Conservation (phyloP, 305 asterid species). For the Galium porrigens region DNA sequence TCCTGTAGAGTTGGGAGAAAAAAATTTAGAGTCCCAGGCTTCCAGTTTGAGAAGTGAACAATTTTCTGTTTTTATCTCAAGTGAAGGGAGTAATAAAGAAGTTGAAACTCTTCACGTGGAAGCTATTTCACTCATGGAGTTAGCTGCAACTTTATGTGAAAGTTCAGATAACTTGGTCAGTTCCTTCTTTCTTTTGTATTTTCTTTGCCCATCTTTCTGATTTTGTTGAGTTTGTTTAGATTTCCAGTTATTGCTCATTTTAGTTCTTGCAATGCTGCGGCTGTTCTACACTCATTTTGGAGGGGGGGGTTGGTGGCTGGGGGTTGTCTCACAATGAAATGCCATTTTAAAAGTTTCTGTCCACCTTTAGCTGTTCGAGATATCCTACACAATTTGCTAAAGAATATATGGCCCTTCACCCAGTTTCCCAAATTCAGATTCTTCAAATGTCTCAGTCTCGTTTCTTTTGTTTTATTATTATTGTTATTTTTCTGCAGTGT, state of each 20-base stretch:
- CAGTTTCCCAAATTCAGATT: background rate
- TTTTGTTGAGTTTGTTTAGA: background rate
- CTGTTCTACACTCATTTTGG: background rate
- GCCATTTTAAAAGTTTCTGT: too few relatives aligned
- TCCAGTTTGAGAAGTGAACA: constrained; percentile 24
- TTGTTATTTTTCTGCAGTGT: background rate
- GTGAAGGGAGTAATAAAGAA: constrained; percentile 24
- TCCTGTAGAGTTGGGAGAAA: constrained; percentile 37
- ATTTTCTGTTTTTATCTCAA: constrained; percentile 26
- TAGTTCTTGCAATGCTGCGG: background rate
- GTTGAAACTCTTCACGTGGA: constrained; percentile 54
- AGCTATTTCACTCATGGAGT: constrained; percentile 64
- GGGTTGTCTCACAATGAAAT: too few relatives aligned
- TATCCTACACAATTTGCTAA: too few relatives aligned
- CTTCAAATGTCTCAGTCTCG: background rate
- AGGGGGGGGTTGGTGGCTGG: too few relatives aligned
- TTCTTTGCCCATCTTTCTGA: constrained; percentile 2
- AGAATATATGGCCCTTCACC: background rate
- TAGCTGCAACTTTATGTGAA: constrained; percentile 70
- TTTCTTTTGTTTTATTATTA: background rate
- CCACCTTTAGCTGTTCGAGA: too few relatives aligned
- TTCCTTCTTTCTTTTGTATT: constrained; percentile 21
- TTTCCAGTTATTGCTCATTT: background rate
- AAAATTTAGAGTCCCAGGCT: constrained; percentile 21
- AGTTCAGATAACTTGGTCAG: constrained; percentile 86